Conservation (phyloP, 2,329 filamentous ascomycete species). For the Epichloe sylvatica region DNA sequence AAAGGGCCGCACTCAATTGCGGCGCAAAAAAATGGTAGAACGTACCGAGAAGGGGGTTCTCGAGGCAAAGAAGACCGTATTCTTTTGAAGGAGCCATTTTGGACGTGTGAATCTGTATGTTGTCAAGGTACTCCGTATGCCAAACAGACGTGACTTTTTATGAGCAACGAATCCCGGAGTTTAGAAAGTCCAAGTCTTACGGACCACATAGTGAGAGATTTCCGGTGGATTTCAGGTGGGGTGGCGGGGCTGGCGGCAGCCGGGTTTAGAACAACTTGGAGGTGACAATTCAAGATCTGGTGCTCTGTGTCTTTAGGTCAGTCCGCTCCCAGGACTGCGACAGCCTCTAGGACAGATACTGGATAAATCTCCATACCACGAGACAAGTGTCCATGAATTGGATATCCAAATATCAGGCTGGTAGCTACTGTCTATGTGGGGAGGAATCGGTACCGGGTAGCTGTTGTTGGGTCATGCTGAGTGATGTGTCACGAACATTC, state of each 20-base stretch:
- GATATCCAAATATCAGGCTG: too few relatives aligned
- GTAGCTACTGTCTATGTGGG: too few relatives aligned
- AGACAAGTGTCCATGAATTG: too few relatives aligned
- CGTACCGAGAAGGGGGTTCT: conserved; percentile 92
- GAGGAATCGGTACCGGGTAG: too few relatives aligned
- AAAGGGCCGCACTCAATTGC: neutral
- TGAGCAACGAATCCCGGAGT: neutral
- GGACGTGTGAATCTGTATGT: neutral
- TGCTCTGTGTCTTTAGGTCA: too few relatives aligned
- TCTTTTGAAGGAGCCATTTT: conserved; percentile 61
- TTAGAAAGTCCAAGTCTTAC: conserved; percentile 10
- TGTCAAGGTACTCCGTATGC: neutral
- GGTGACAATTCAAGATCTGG: too few relatives aligned
- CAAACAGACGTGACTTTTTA: neutral
- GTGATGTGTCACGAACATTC: too few relatives aligned
- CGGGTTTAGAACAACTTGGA: neutral
- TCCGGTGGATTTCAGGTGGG: neutral
- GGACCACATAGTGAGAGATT: neutral
- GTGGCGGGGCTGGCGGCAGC: neutral
- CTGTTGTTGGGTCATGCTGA: too few relatives aligned
- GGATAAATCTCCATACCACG: too few relatives aligned
- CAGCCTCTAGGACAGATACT: too few relatives aligned
- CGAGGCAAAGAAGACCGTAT: conserved; percentile 81
- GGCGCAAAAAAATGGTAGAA: conserved; percentile 7
- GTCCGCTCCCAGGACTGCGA: too few relatives aligned